These are phyloP conservation scores for Racocetra persica DNA, from an alignment of 371 early-diverging fungal species.

Conservation along the genomic window DNA sequence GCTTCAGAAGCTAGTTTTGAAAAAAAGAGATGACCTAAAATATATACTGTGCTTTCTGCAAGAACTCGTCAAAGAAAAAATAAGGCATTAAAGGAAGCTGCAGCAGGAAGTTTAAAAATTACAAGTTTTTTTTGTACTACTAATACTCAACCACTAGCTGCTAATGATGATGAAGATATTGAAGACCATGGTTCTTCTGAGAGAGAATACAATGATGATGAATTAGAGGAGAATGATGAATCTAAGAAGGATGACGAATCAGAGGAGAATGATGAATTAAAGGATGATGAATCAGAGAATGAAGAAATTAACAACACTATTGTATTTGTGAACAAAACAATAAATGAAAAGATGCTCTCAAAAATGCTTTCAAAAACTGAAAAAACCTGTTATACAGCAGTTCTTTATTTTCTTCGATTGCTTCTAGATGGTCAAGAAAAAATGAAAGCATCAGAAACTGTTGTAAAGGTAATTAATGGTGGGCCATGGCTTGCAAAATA, in stretches of 20 bases:
- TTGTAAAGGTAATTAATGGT: conserved; percentile 2
- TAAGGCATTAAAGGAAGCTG: neutral
- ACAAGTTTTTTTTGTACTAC: neutral
- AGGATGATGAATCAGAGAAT: too few species aligned
- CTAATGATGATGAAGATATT: too few species aligned
- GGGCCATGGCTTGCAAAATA: neutral
- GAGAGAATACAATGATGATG: too few species aligned
- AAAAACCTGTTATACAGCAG: neutral
- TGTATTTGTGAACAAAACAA: neutral
- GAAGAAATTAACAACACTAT: neutral
- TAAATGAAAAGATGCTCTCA: neutral
- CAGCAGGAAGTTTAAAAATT: neutral
- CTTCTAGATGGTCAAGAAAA: neutral
- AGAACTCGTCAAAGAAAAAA: neutral
- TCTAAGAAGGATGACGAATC: too few species aligned
- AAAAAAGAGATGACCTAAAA: neutral
- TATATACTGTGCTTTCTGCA: too few species aligned
- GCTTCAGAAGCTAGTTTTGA: too few species aligned
- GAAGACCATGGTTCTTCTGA: too few species aligned
- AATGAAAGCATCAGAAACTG: neutral
- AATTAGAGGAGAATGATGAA: too few species aligned
- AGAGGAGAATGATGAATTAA: too few species aligned
- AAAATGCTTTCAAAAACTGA: neutral
- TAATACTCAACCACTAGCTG: neutral
- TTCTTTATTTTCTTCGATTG: neutral